Base-by-base conservation (phyloP, 352 stramenopile species). In the Phytopythium boreale region DNA sequence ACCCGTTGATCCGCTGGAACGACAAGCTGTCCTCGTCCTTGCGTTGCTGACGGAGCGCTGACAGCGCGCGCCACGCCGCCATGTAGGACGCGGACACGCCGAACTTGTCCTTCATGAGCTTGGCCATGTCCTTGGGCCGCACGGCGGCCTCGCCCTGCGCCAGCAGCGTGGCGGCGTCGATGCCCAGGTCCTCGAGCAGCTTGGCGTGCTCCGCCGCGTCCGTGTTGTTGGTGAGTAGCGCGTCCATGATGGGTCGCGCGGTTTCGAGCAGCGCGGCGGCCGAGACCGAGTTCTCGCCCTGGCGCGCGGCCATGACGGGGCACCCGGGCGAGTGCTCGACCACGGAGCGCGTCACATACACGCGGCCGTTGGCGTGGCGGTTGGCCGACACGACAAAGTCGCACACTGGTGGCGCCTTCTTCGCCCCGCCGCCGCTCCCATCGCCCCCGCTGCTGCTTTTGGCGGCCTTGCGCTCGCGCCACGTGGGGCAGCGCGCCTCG, bases 21-120 rank as follows among this genome's bases (percentile, higher is more conserved):
- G 80, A 91, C 49, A 71, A 61, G 26, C 72, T 80, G 31, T 93
- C 84, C 44, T 90, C 82, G 9, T 79, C 59, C 58, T 89, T 89
- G 34, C 81, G 74, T 53, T 91, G 77, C 62, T 91, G 82, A 24
- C 81, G 74, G 50, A 91, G 90, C 8, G 80, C 79, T 61, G 74
- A 88, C 20, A 93, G 67, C 14, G 84, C 84, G 43, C 84, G 74
- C 84, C 84, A 93, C 10, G 84, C 82, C 19, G 84, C 90, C 84
- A 93, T 91, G 56, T 93, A 93, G 17, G 79, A 89, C 55, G 82
- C 77, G 46, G 82, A 79, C 15, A 93, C 80, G 20, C 84, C 84
- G 57, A 91, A 93, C 49, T 91, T 85, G 57, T 91, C 80, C 69
- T 89, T 93, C 80, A 93, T 91, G 58, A 93, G 87, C 52, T 84